Percentiles rank a stretch among this genome's conserved stretches.
Evolutionary conservation across 2,329 filamentous ascomycete species (phyloP).

Genomic region (Neoascochyta sp.): DNA sequence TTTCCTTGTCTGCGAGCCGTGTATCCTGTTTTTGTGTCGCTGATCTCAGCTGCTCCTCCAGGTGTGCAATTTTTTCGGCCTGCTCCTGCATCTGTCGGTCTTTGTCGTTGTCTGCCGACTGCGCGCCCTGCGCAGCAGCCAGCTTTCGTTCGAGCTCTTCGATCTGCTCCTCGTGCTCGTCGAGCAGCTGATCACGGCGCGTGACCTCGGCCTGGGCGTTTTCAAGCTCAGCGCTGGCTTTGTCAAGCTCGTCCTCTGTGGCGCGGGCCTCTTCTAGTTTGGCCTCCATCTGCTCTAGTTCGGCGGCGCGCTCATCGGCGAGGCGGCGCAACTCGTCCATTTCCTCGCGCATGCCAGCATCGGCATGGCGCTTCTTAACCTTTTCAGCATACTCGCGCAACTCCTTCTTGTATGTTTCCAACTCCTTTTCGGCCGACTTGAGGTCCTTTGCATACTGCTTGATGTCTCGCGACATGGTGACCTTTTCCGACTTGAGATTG

Average conservation of each 20-base stretch:
- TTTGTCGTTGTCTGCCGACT: slow-evolving; percentile 30
- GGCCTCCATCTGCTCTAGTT: slow-evolving; percentile 34
- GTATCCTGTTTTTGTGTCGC: slow-evolving; percentile 15
- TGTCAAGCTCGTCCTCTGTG: slow-evolving; percentile 36
- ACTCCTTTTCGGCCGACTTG: slow-evolving; percentile 74
- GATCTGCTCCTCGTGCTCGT: slow-evolving; percentile 39
- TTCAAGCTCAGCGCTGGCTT: slow-evolving; percentile 33
- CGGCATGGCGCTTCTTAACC: slow-evolving; percentile 69
- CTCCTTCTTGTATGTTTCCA: slow-evolving; percentile 79
- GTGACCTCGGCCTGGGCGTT: slow-evolving; percentile 33
- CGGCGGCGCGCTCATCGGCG: slow-evolving; percentile 42
- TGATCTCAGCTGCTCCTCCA: slow-evolving; percentile 27
- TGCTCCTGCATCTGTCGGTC: slow-evolving; percentile 29
- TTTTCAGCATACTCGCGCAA: slow-evolving; percentile 79
- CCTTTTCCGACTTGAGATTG: slow-evolving; percentile 87
- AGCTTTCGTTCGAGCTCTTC: slow-evolving; percentile 34
- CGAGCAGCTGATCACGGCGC: slow-evolving; percentile 33
- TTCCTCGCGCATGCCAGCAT: slow-evolving; percentile 65
- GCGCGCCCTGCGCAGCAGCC: slow-evolving; percentile 26
- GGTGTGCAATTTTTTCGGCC: slow-evolving; percentile 23
- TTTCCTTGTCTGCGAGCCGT: slow-evolving; percentile 11
- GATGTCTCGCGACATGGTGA: slow-evolving; percentile 85
- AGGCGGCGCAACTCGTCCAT: slow-evolving; percentile 48
- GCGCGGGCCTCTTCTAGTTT: slow-evolving; percentile 31
- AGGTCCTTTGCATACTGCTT: slow-evolving; percentile 82